Percentiles rank a stretch among this genome's conserved stretches.
These are phyloP conservation scores for Saturnispora serradocipensis DNA, from an alignment of 805 yeast genomes.

Conservation along the genomic window DNA sequence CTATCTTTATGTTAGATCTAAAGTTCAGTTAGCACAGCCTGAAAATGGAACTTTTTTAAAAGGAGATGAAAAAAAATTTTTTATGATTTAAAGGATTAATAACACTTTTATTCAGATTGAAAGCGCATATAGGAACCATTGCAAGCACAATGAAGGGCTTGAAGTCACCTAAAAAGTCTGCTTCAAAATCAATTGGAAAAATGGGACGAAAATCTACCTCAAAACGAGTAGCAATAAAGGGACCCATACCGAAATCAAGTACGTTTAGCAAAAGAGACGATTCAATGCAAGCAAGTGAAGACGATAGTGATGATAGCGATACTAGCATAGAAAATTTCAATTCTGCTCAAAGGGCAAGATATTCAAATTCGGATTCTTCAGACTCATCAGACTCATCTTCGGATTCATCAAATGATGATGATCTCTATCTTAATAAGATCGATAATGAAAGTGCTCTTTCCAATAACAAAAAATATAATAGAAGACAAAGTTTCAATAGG, in stretches of 20 bases:
- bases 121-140: background rate
- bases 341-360: background rate
- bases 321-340: conserved; percentile 10
- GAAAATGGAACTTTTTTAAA: background rate
- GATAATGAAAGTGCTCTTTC: background rate
- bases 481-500: conserved; percentile 14
- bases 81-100: background rate
- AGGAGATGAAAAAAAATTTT: background rate
- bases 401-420: conserved; percentile 10
- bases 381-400: conserved; percentile 4
- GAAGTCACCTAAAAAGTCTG: conserved; percentile 1
- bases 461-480: background rate
- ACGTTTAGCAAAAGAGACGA: conserved; percentile 1
- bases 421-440: conserved; percentile 7
- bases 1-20: background rate
- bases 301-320: conserved; percentile 22
- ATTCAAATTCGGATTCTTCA: conserved; percentile 4
- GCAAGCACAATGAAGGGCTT: background rate
- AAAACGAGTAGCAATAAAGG: conserved; percentile 17
- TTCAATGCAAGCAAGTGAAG: conserved; percentile 22
- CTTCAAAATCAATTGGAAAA: background rate
- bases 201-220: background rate
- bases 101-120: background rate
- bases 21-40: background rate
- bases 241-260: conserved; percentile 12